Evolutionary conservation across 768 basidiomycete species (phyloP), one percentile per base, ranked within the genome.

Genomic region (Mycena latifolia): DNA sequence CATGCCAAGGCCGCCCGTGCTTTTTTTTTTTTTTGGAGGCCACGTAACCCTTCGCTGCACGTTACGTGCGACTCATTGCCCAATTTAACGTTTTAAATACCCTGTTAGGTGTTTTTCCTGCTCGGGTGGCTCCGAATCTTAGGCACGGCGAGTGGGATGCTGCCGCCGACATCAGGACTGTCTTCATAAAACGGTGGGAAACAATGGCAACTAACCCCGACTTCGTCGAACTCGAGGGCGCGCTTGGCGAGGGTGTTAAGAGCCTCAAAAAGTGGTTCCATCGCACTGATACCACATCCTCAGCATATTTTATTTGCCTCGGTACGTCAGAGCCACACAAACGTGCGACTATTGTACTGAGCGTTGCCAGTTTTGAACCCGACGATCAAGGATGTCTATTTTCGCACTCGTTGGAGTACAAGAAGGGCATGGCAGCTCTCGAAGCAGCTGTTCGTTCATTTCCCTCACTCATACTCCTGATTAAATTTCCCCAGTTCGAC

Each of bases 241-340:
- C 61, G 1, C 52, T 63, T 1, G 5, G 33, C 1, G 39, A 45
- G n/a, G 61, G 61, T 48, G 61, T 63, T 2, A 27, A 33, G 11
- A 63, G 53, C 43, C 33, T 63, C n/a, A 29, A 35, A 15, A 63
- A 63, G n/a, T 54, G 53, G 45, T 63, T 47, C n/a, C 51, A 54
- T 45, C 53, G 53, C 25, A 17, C 53, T 14, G 52, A 63, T 4
- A 47, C 51, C 2, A 53, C 54, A 14, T 63, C 62, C 5, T 25
- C 20, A 3, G 62, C 62, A 18, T 63, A 63, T 24, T 63, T 63
- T n/a, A 63, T 63, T 33, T 63, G 62, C 27, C 55, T 63, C 1
- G 62, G 62, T 56, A 39, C 39, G 39, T 39, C 15, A 7, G 18
- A 5, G 39, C 18, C 39, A 12, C 14, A 7, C 33, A 15, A 5